Conservation (phyloP, 495 filamentous ascomycete genomes). For the Aspergillus coremiiformis region DNA sequence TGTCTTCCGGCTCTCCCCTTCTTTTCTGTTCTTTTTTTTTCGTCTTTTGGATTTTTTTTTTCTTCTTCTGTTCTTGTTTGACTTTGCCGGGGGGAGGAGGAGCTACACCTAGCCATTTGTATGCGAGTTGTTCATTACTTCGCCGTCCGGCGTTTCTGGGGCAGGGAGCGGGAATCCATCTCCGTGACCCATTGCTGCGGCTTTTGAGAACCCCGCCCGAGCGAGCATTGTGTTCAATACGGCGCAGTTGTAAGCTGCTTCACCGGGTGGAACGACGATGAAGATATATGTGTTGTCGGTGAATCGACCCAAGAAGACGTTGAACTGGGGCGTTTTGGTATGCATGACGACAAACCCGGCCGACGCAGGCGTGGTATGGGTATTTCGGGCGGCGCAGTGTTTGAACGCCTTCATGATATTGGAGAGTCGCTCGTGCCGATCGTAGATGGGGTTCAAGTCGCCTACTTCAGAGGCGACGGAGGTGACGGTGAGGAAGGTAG, state of each 20-base stretch:
- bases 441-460: slow-evolving; percentile 72
- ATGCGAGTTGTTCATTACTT: slow-evolving; percentile 2
- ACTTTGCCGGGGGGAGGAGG: background rate
- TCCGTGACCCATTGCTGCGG: slow-evolving; percentile 29
- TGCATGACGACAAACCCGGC: slow-evolving; percentile 59
- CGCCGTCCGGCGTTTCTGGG: slow-evolving; percentile 25
- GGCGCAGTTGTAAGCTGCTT: slow-evolving; percentile 80
- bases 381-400: slow-evolving; percentile 60
- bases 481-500: slow-evolving; percentile 89
- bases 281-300: slow-evolving; percentile 96
- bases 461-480: slow-evolving; percentile 68
- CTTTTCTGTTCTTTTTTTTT: background rate
- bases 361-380: slow-evolving; percentile 43
- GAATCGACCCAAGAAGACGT: slow-evolving; percentile 84
- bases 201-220: slow-evolving; percentile 62
- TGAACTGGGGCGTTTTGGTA: slow-evolving; percentile 67
- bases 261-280: slow-evolving; percentile 79
- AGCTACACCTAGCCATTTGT: background rate
- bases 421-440: slow-evolving; percentile 87
- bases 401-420: slow-evolving; percentile 99
- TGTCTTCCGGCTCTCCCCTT: background rate
- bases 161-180: slow-evolving; percentile 41
- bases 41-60: background rate
- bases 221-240: slow-evolving; percentile 84
- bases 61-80: background rate